Evolutionary conservation across 768 basidiomycete species (phyloP), one percentile per base, ranked within the genome.

Genomic region (Fomitopsis serialis): DNA sequence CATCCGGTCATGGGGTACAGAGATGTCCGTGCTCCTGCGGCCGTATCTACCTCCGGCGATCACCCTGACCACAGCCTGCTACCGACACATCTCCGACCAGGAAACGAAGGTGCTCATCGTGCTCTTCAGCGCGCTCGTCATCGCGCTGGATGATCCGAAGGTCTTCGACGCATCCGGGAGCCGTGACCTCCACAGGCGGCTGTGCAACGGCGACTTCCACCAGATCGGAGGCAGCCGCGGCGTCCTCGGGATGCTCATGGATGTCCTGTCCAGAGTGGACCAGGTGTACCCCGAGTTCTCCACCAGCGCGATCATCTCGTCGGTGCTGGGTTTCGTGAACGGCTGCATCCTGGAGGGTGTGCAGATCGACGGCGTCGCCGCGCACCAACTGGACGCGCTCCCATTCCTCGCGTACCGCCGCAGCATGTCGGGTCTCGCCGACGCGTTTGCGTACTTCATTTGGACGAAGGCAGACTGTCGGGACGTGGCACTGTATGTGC

Each of bases 91-190:
- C 19, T 2, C 42, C 10, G n/a, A 11, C 55, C 47, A 58, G 48
- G 52, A 67, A 24, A 65, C 62, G 0, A 63, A 62, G 42, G 61
- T 70, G 10, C 67, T 66, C 58, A 71, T 78, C 27, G 68, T 71
- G 4, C 63, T 78, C 17, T 77, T 67, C 56, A 77, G 74, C 1
- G 66, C 72, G 0, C 70, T 66, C 42, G 54, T 64, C 19, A 66
- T 69, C 48, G 70, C 61, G 34, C 53, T 71, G 21, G 77, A 78
- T 56, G 75, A 78, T 52, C 57, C 66, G 15, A 50, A 59, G 4
- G 53, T 55, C 15, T 19, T 52, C 10, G 51, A 52, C 19, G 15
- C 51, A 21, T 17, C 45, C 8, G 19, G 42, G 15, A 45, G 21
- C 19, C 42, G 23, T 42, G 51, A 52, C 4, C 34, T 52, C 51